Conservation (phyloP, 305 asterid species). For the Stenogyne calaminthoides region DNA sequence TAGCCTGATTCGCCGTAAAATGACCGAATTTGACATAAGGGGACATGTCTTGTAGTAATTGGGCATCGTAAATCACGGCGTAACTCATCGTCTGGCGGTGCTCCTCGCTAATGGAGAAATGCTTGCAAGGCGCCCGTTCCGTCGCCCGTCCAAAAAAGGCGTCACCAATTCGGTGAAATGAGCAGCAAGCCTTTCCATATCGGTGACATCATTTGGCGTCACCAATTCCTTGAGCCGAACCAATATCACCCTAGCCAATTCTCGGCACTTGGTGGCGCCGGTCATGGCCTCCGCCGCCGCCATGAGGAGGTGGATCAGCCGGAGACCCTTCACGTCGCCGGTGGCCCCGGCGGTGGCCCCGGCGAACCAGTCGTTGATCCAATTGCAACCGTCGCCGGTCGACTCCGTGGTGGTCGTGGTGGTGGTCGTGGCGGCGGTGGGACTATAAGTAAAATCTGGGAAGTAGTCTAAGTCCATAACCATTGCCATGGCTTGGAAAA, state of each 20-base stretch:
- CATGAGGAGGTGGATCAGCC: slow-evolving; percentile 77
- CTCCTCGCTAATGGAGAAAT: slow-evolving; percentile 46
- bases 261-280: slow-evolving; percentile 58
- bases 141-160: slow-evolving; percentile 62
- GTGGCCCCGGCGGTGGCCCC: slow-evolving; percentile 17
- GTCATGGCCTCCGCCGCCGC: slow-evolving; percentile 86
- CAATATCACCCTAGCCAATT: slow-evolving; percentile 90
- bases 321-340: slow-evolving; percentile 46
- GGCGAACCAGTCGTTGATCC: slow-evolving; percentile 69
- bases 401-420: slow-evolving; percentile 50
- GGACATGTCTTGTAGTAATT: slow-evolving; percentile 74
- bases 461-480: slow-evolving; percentile 58
- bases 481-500: slow-evolving; percentile 54
- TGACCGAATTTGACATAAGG: slow-evolving; percentile 84
- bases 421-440: slow-evolving; percentile 31
- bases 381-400: slow-evolving; percentile 49
- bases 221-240: slow-evolving; percentile 95
- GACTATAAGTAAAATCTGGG: slow-evolving; percentile 38
- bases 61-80: slow-evolving; percentile 49
- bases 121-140: slow-evolving; percentile 10
- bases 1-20: slow-evolving; percentile 81
- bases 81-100: slow-evolving; percentile 37
- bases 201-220: slow-evolving; percentile 76
- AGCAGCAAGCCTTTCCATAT: slow-evolving; percentile 74
- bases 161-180: slow-evolving; percentile 70